A percentile compares a stretch with the other conserved stretches of the same genome.
Conservation (phyloP, 1,139 yeast species). For the Yamadazyma conglobata region DNA sequence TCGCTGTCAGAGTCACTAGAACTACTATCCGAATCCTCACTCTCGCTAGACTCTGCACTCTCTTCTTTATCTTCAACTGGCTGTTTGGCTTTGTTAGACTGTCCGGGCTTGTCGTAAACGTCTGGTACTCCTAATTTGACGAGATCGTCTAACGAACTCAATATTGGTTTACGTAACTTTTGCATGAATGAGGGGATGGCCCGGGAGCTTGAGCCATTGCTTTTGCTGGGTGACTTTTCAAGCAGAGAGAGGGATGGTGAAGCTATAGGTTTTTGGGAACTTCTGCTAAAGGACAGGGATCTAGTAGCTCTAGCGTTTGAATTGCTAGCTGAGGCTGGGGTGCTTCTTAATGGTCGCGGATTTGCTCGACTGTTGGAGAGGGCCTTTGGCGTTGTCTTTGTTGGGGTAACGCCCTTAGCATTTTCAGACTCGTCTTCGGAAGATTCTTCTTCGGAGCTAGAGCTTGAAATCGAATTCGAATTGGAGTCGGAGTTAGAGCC, state of each 20-base stretch:
- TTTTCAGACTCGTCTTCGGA: slow-evolving; percentile 11
- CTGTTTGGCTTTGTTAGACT: slow-evolving; percentile 8
- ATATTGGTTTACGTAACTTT: slow-evolving; percentile 21
- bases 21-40: slow-evolving; percentile 18
- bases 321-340: too few species aligned
- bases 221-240: too few species aligned
- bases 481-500: too few species aligned
- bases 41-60: slow-evolving; percentile 5
- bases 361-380: too few species aligned
- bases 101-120: slow-evolving; percentile 43
- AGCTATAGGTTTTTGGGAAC: too few species aligned
- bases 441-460: slow-evolving; percentile 4
- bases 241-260: too few species aligned
- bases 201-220: too few species aligned
- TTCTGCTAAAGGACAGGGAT: too few species aligned
- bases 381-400: too few species aligned
- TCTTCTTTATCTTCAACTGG: slow-evolving; percentile 6
- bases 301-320: too few species aligned
- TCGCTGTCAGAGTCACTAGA: slow-evolving; percentile 23
- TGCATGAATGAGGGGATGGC: slow-evolving; percentile 5
- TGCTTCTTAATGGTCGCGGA: too few species aligned
- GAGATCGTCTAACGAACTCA: slow-evolving; percentile 56
- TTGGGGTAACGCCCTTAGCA: too few species aligned
- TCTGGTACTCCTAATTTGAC: slow-evolving; percentile 62
- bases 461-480: slow-evolving; percentile 10